These are phyloP conservation scores for Phytophthora sansomeana DNA, from an alignment of 352 stramenopile species.

Conservation along the genomic window DNA sequence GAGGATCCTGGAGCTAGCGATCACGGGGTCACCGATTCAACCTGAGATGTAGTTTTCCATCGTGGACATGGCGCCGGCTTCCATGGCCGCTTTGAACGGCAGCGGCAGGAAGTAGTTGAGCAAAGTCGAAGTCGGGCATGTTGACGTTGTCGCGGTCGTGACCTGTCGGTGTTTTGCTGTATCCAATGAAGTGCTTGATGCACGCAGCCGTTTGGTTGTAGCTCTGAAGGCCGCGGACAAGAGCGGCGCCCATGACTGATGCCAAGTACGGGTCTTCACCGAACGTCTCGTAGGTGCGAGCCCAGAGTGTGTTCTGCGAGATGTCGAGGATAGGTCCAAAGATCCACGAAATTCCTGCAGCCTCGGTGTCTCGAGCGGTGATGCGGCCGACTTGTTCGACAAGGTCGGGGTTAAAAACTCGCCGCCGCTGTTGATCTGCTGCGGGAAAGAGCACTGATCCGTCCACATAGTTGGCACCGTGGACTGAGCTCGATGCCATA, in stretches of 20 bases:
- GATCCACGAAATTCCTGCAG: constrained; percentile 87
- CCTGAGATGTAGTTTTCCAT: constrained; percentile 94
- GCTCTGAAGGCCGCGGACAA: constrained; percentile 82
- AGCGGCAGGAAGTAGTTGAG: constrained; percentile 82
- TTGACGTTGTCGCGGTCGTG: constrained; percentile 20
- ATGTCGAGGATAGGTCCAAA: constrained; percentile 89
- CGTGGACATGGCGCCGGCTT: constrained; percentile 71
- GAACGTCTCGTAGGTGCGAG: constrained; percentile 92
- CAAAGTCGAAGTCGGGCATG: constrained; percentile 56
- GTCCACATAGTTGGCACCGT: constrained; percentile 88
- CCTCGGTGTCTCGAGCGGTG: constrained; percentile 82
- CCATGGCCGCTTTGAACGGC: constrained; percentile 74
- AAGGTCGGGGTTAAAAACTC: constrained; percentile 85
- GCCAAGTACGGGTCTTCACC: no score
- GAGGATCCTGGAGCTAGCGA: constrained; percentile 76
- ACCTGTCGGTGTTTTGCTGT: constrained; percentile 72
- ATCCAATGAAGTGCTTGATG: constrained; percentile 89
- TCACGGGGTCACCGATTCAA: constrained; percentile 87
- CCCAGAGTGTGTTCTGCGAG: constrained; percentile 83
- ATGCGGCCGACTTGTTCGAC: constrained; percentile 63
- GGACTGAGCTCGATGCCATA: constrained; percentile 91
- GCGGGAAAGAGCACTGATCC: constrained; percentile 81
- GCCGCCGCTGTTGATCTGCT: constrained; percentile 90
- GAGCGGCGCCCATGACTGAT: constrained; percentile 66
- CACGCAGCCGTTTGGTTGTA: constrained; percentile 71